Conservation (phyloP, 129 eudicot species). For the Flaveria ramosissima region DNA sequence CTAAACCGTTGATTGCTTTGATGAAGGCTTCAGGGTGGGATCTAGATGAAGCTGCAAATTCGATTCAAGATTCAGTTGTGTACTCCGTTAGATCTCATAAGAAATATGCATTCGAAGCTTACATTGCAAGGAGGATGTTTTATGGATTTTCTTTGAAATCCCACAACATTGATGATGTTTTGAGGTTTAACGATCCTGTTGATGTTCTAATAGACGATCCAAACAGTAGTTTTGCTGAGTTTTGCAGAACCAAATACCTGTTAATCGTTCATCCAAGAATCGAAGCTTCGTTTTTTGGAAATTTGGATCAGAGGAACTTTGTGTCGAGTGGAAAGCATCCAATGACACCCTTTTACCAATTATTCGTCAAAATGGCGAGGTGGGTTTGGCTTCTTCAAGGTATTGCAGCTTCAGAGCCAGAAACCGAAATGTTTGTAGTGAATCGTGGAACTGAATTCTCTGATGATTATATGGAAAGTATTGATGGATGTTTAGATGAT, state of each 20-base stretch:
- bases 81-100: slow-evolving; percentile 68
- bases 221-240: slow-evolving; percentile 57
- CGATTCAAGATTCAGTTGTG: slow-evolving; percentile 55
- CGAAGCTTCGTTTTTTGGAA: slow-evolving; percentile 64
- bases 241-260: slow-evolving; percentile 55
- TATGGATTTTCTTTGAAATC: slow-evolving; percentile 39
- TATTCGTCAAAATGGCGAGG: slow-evolving; percentile 69
- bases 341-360: slow-evolving; percentile 62
- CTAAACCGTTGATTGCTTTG: slow-evolving; percentile 68
- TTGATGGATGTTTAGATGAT: slow-evolving; percentile 41
- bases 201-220: slow-evolving; percentile 57
- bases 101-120: slow-evolving; percentile 77
- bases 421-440: slow-evolving; percentile 54
- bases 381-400: slow-evolving; percentile 69
- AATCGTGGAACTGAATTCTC: slow-evolving; percentile 50
- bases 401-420: slow-evolving; percentile 43
- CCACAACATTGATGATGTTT: slow-evolving; percentile 33
- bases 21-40: slow-evolving; percentile 80
- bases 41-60: slow-evolving; percentile 61
- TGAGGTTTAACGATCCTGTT: slow-evolving; percentile 55
- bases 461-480: slow-evolving; percentile 56
- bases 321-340: slow-evolving; percentile 67
- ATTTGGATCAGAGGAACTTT: slow-evolving; percentile 64
- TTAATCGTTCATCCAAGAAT: slow-evolving; percentile 60
- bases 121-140: slow-evolving; percentile 62